These are phyloP conservation scores for Schizophyllum commune DNA, from an alignment of 1,284 basidiomycete genomes.

Conservation along the genomic window DNA sequence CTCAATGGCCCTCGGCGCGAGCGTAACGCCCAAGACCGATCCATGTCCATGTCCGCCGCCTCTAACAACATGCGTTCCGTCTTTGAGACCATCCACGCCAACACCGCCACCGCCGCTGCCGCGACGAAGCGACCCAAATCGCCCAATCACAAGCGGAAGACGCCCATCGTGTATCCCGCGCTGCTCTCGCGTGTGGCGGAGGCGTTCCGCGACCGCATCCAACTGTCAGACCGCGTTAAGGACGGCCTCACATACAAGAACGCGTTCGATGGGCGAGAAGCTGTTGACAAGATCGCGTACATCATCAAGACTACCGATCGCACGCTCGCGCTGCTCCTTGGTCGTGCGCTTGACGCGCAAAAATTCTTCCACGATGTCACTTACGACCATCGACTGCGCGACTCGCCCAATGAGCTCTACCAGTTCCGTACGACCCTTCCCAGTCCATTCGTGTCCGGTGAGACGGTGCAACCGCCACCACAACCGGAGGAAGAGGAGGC, in stretches of 20 bases:
- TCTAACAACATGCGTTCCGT: constrained; percentile 32
- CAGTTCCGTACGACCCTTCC: constrained; percentile 78
- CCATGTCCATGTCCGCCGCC: constrained; percentile 69
- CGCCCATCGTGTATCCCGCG: constrained; percentile 90
- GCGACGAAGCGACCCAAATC: constrained; percentile 26
- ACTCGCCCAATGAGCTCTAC: constrained; percentile 86
- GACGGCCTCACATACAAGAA: constrained; percentile 96
- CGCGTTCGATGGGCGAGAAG: constrained; percentile 94
- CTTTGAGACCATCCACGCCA: constrained; percentile 27
- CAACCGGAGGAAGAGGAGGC: constrained; percentile 5
- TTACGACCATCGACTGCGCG: constrained; percentile 93
- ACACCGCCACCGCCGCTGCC: constrained; percentile 38
- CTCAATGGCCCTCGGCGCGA: constrained; percentile 39
- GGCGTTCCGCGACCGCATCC: constrained; percentile 82
- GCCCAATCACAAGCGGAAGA: constrained; percentile 19
- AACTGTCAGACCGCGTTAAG: constrained; percentile 76
- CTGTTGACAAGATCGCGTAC: constrained; percentile 93
- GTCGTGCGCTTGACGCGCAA: constrained; percentile 93
- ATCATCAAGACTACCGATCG: constrained; percentile 98
- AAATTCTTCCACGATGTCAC: constrained; percentile 99
- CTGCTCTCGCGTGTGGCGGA: constrained; percentile 91
- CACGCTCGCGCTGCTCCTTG: constrained; percentile 90
- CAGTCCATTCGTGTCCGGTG: constrained; percentile 75
- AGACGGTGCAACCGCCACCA: constrained; percentile 29
- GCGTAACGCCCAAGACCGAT: constrained; percentile 53